Evolutionary conservation across 768 basidiomycete species (phyloP).

Genomic region (Roridomyces roridus): DNA sequence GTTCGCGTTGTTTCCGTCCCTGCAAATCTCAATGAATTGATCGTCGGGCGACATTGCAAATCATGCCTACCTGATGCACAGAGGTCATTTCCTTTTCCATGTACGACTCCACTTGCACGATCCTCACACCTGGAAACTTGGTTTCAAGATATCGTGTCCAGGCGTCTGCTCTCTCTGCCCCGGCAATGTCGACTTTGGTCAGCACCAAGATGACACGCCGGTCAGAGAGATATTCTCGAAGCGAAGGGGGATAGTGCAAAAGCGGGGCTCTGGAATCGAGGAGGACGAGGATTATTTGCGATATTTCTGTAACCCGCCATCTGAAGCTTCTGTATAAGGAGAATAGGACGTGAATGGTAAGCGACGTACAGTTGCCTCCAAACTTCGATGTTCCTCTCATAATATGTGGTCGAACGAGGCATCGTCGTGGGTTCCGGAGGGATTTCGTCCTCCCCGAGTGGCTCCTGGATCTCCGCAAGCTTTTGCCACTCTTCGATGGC

Average conservation of each 20-base stretch:
- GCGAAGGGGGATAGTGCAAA: constrained; percentile 84
- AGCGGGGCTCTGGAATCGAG: constrained; percentile 90
- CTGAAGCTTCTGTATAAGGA: constrained; percentile 42
- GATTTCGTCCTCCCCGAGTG: background rate
- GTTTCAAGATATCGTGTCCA: constrained; percentile 70
- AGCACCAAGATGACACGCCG: constrained; percentile 73
- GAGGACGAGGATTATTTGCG: constrained; percentile 86
- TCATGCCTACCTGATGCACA: constrained; percentile 40
- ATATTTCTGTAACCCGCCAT: constrained; percentile 94
- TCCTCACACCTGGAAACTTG: constrained; percentile 57
- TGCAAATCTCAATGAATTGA: background rate
- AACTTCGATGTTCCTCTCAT: constrained; percentile 90
- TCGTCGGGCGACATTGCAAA: background rate
- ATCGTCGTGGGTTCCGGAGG: constrained; percentile 30
- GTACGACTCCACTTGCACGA: constrained; percentile 84
- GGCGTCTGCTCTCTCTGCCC: constrained; percentile 61
- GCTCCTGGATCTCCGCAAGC: background rate
- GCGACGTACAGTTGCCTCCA: constrained; percentile 83
- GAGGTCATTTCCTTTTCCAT: constrained; percentile 49
- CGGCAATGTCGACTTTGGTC: constrained; percentile 89
- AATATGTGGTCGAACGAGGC: constrained; percentile 77
- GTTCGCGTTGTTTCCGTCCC: constrained; percentile 58
- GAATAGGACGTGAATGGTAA: constrained; percentile 4
- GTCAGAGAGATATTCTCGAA: constrained; percentile 65
- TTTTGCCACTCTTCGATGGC: constrained; percentile 58